Conservation (phyloP, 108 stramenopile genomes). For the Cyclotella distinguenda region DNA sequence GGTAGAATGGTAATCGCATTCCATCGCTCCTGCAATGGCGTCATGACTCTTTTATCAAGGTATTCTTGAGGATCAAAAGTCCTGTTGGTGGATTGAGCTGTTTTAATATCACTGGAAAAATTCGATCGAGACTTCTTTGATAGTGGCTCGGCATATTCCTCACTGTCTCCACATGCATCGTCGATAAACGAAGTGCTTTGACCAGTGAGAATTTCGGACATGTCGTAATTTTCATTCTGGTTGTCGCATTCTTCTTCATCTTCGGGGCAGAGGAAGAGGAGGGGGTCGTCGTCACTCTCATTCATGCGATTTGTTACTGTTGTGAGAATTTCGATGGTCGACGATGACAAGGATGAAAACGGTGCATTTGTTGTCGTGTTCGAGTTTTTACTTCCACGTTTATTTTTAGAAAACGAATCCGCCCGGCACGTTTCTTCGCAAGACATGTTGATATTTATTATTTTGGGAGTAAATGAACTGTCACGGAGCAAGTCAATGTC, state of each 20-base stretch:
- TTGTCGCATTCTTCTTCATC: neutral
- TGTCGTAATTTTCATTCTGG: neutral
- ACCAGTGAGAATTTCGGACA: no score
- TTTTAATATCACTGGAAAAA: neutral
- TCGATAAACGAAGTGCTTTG: no score
- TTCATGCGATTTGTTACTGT: neutral
- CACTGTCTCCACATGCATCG: no score
- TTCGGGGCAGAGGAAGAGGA: neutral
- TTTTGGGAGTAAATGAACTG: no score
- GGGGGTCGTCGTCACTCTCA: constrained; percentile 3
- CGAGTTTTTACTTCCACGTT: no score
- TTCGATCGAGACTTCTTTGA: no score
- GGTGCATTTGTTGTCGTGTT: neutral
- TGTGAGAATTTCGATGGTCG: neutral
- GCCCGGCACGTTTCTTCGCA: no score
- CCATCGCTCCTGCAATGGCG: constrained; percentile 66
- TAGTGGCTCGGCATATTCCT: no score
- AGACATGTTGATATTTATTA: no score
- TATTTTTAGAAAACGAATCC: no score
- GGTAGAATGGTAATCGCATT: constrained; percentile 79
- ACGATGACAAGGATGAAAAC: neutral
- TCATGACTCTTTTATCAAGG: constrained; percentile 64
- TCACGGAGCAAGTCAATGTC: no score
- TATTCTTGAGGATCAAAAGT: constrained; percentile 28
- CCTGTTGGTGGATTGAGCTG: neutral